Percentiles rank a stretch among this genome's conserved stretches.
These are phyloP conservation scores for Verticillium isaacii DNA, from an alignment of 2,329 filamentous ascomycete genomes.

Conservation along the genomic window DNA sequence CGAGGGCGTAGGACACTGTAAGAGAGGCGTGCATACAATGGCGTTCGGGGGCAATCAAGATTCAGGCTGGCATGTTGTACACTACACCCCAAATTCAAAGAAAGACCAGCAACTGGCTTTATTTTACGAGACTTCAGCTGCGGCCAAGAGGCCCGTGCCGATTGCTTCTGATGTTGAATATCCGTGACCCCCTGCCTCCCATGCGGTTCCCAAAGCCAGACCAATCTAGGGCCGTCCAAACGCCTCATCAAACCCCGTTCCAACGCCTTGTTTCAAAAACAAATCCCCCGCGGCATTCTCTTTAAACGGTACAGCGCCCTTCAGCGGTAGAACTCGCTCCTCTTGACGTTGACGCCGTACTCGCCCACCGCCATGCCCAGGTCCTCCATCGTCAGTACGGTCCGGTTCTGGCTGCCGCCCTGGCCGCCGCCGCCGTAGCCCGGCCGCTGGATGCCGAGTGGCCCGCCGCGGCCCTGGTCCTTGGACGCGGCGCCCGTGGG, in stretches of 20 bases:
- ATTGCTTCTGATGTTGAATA: background rate
- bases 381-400: constrained; percentile 97
- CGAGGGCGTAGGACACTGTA: constrained; percentile 6
- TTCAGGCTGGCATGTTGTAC: background rate
- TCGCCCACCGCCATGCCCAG: constrained; percentile 96
- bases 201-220: background rate
- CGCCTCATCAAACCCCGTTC: constrained; percentile 6
- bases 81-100: background rate
- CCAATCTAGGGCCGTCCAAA: constrained; percentile 3
- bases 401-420: constrained; percentile 82
- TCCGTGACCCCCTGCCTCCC: no score
- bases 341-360: constrained; percentile 96
- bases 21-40: background rate
- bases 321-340: constrained; percentile 92
- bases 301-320: background rate
- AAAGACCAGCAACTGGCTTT: background rate
- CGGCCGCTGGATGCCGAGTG: constrained; percentile 69
- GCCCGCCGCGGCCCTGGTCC: constrained; percentile 53
- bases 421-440: constrained; percentile 86
- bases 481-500: constrained; percentile 51
- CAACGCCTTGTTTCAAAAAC: constrained; percentile 6
- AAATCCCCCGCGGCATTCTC: background rate
- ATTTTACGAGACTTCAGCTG: background rate
- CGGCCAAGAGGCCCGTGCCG: background rate
- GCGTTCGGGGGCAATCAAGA: background rate